These are phyloP conservation scores for Beta vulgaris DNA, from an alignment of 148 eudicot genomes.

Conservation along the genomic window DNA sequence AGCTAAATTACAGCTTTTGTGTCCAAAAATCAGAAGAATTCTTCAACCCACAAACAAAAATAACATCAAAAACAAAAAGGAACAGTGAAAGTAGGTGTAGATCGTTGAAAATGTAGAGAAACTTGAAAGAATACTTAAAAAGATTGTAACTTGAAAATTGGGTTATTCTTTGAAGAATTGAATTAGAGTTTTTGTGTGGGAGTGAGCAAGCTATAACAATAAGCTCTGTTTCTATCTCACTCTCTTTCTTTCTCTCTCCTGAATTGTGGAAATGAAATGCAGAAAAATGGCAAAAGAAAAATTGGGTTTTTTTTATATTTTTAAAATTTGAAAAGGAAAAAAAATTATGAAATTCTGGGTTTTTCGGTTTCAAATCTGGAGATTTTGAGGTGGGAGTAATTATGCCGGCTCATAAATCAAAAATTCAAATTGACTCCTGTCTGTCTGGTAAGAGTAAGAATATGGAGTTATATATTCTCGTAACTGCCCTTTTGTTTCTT, in stretches of 20 bases:
- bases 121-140: background rate
- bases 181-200: no score
- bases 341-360: background rate
- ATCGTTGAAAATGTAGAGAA: background rate
- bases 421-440: conserved; percentile 23
- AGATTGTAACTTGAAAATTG: no score
- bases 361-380: conserved; percentile 26
- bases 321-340: background rate
- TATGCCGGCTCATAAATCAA: conserved; percentile 24
- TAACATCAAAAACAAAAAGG: conserved; percentile 1
- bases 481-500: background rate
- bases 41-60: background rate
- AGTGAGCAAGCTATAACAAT: background rate
- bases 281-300: background rate
- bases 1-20: background rate
- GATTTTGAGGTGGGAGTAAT: conserved; percentile 26
- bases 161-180: no score
- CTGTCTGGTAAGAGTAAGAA: no score
- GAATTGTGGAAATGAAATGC: background rate
- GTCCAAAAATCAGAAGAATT: background rate
- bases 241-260: conserved; percentile 2
- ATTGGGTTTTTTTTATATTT: background rate
- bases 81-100: background rate
- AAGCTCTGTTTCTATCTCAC: background rate
- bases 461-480: background rate